Conservation (phyloP, 345 rosid species). For the Brassica rapa region DNA sequence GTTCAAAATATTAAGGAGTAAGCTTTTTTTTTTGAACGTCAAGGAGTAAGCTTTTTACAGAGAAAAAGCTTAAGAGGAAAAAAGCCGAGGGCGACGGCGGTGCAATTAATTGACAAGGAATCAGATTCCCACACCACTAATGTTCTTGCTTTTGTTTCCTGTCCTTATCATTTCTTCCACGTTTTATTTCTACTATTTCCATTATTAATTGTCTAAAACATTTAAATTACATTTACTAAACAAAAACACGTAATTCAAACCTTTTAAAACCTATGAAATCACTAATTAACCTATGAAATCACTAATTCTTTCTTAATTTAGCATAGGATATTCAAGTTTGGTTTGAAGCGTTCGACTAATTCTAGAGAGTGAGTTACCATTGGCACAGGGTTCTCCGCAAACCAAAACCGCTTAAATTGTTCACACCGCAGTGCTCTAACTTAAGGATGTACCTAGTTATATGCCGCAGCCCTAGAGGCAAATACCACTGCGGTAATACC, state of each 20-base stretch:
- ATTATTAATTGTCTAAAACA: not conserved
- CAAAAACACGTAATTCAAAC: constrained; percentile 3
- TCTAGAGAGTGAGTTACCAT: not conserved
- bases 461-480: not conserved
- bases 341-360: not conserved
- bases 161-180: constrained; percentile 43
- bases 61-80: constrained; percentile 16
- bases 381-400: not conserved
- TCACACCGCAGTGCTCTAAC: not conserved
- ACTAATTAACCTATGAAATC: not conserved
- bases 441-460: not conserved
- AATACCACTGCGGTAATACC: not conserved
- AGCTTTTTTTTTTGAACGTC: constrained; percentile 10
- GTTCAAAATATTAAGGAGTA: constrained; percentile 25
- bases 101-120: constrained; percentile 45
- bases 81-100: constrained; percentile 31
- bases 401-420: not conserved
- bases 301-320: not conserved
- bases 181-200: constrained; percentile 21
- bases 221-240: not conserved
- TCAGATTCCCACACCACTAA: constrained; percentile 44
- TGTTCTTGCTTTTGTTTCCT: constrained; percentile 34
- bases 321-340: not conserved
- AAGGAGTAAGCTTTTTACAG: constrained; percentile 27
- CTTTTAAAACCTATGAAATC: not conserved